Conservation (phyloP, 345 rosid genomes). For the Gossypium longicalyx region DNA sequence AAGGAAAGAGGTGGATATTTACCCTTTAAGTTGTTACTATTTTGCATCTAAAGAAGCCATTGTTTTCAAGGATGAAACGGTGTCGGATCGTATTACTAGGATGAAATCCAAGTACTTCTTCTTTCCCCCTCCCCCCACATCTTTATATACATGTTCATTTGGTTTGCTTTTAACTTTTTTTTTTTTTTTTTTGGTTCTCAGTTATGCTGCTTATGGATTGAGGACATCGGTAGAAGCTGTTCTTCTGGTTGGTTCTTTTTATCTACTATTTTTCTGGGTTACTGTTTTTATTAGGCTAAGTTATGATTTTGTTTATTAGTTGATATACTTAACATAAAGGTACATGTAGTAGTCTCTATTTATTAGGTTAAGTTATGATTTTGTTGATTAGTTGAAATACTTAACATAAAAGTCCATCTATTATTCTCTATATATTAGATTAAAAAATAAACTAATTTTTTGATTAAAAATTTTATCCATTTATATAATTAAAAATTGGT, state of each 20-base stretch:
- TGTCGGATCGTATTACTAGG: slow-evolving; percentile 55
- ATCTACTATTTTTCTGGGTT: neutral
- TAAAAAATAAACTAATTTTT: too few species aligned
- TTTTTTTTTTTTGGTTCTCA: slow-evolving; percentile 6
- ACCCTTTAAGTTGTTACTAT: slow-evolving; percentile 68
- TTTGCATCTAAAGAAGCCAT: slow-evolving; percentile 71
- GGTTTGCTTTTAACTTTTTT: neutral
- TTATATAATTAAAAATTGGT: rapidly evolving
- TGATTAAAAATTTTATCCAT: rapidly evolving
- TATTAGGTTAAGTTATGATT: neutral
- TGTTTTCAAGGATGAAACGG: slow-evolving; percentile 45
- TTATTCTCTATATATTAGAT: too few species aligned
- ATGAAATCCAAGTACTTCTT: slow-evolving; percentile 56
- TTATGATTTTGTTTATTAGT: neutral
- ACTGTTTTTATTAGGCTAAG: neutral
- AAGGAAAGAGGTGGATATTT: slow-evolving; percentile 40
- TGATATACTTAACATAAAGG: too few species aligned
- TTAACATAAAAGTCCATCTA: rapidly evolving
- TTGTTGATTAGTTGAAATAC: too few species aligned
- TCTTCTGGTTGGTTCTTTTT: slow-evolving; percentile 47
- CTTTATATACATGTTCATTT: neutral
- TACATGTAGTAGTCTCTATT: too few species aligned
- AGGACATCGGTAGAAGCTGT: slow-evolving; percentile 83
- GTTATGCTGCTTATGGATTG: slow-evolving; percentile 68
- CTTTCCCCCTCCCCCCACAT: neutral